Evolutionary conservation across 1,284 basidiomycete genomes (phyloP).

Genomic region (Malassezia brasiliensis): DNA sequence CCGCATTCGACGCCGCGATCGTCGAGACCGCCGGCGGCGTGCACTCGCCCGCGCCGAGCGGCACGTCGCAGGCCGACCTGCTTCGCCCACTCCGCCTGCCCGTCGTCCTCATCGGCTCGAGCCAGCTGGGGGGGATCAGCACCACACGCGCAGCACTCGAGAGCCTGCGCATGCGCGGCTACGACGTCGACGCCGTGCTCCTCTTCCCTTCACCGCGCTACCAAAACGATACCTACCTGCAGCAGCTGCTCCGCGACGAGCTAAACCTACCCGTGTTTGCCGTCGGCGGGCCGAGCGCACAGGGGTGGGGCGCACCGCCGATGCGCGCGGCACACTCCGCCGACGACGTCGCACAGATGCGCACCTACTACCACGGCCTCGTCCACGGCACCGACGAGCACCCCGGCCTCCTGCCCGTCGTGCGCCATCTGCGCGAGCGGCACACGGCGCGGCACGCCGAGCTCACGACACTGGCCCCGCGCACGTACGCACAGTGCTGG

Average conservation of each 20-base stretch:
- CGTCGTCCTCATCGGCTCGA: slow-evolving; percentile 75
- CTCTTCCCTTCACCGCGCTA: slow-evolving; percentile 61
- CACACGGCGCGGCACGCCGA: slow-evolving; percentile 61
- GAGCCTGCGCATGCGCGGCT: slow-evolving; percentile 76
- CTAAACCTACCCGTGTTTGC: slow-evolving; percentile 54
- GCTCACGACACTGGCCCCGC: slow-evolving; percentile 65
- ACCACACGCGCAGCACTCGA: slow-evolving; percentile 89
- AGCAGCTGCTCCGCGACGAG: slow-evolving; percentile 61
- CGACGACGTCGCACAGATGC: slow-evolving; percentile 57
- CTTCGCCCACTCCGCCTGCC: slow-evolving; percentile 64
- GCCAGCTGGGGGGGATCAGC: slow-evolving; percentile 84
- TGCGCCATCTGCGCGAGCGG: slow-evolving; percentile 58
- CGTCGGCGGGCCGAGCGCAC: slow-evolving; percentile 24
- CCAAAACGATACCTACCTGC: slow-evolving; percentile 69
- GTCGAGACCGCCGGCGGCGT: slow-evolving; percentile 93
- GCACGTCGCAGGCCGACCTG: slow-evolving; percentile 61
- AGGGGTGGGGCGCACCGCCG: slow-evolving; percentile 31
- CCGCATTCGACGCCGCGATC: slow-evolving; percentile 54
- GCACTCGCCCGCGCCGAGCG: slow-evolving; percentile 78
- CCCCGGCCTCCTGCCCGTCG: slow-evolving; percentile 52
- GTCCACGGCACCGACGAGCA: slow-evolving; percentile 14
- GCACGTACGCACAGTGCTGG: slow-evolving; percentile 74
- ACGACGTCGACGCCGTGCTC: slow-evolving; percentile 75
- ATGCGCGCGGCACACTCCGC: slow-evolving; percentile 51
- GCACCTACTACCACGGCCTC: slow-evolving; percentile 59